phyloP scores from a whole-genome alignment of 805 yeast species.

The Clavispora asparagi region DNA sequence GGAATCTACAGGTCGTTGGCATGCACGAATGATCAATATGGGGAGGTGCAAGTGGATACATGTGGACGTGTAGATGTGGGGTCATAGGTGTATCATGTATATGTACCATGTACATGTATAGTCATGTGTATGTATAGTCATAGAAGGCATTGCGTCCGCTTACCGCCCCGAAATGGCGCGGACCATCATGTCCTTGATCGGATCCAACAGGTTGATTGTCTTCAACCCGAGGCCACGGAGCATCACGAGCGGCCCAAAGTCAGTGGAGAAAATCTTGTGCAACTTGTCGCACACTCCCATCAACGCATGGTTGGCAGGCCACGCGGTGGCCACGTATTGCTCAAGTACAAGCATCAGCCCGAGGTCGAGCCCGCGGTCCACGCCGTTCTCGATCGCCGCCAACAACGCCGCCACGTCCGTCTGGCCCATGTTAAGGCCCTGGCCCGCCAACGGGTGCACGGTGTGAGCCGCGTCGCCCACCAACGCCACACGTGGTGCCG shows the following conservation, averaged over 20 bases:
- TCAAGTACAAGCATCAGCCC: slow-evolving; percentile 79
- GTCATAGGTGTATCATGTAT: no score
- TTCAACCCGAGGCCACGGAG: slow-evolving; percentile 74
- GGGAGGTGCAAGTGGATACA: no score
- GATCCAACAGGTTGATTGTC: slow-evolving; percentile 55
- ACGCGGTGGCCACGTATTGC: slow-evolving; percentile 81
- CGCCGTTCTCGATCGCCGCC: slow-evolving; percentile 63
- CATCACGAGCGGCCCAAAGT: slow-evolving; percentile 66
- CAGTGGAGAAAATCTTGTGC: slow-evolving; percentile 79
- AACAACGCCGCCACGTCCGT: slow-evolving; percentile 77
- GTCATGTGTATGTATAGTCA: no score
- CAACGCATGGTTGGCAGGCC: slow-evolving; percentile 71
- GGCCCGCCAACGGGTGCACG: slow-evolving; percentile 96
- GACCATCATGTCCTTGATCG: slow-evolving; percentile 68
- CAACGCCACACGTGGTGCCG: slow-evolving; percentile 79
- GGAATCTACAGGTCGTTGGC: no score
- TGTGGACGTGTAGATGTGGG: background rate
- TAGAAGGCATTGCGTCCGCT: background rate
- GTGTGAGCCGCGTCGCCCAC: slow-evolving; percentile 99
- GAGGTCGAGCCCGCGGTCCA: slow-evolving; percentile 77
- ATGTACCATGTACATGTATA: no score
- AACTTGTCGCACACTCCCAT: slow-evolving; percentile 89
- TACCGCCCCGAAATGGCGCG: slow-evolving; percentile 31
- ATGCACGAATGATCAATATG: no score
- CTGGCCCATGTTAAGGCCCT: slow-evolving; percentile 97